These are phyloP conservation scores for Eimeria maxima DNA, from an alignment of 169 alveolate genomes.

Conservation along the genomic window DNA sequence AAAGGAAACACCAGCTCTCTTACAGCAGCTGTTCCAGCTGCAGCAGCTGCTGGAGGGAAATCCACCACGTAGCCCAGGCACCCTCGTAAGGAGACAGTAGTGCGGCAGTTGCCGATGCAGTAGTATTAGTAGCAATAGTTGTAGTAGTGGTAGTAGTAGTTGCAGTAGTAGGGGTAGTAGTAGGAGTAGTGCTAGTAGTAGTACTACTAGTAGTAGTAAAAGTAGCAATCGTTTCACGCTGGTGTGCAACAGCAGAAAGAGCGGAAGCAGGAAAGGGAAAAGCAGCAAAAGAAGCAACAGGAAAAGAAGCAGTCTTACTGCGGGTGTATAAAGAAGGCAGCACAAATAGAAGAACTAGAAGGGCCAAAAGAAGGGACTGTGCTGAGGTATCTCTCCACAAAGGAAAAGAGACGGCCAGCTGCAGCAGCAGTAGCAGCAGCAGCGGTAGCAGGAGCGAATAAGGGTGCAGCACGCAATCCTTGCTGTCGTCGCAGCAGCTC, in stretches of 20 bases:
- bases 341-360: neutral
- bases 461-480: neutral
- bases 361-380: neutral
- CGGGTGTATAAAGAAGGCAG: slow-evolving; percentile 1
- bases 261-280: neutral
- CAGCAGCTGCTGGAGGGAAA: neutral
- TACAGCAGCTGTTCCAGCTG: neutral
- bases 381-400: neutral
- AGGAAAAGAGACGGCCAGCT: slow-evolving; percentile 12
- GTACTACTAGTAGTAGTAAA: too few species aligned
- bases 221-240: too few species aligned
- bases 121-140: neutral
- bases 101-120: neutral
- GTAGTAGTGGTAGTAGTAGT: neutral
- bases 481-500: too few species aligned
- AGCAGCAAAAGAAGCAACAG: neutral
- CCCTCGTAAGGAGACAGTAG: too few species aligned
- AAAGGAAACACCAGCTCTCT: neutral
- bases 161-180: too few species aligned
- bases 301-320: neutral
- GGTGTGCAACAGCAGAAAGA: too few species aligned
- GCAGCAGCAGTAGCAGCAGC: slow-evolving; percentile 32
- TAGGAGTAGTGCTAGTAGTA: too few species aligned
- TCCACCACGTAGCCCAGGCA: neutral
- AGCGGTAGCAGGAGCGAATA: neutral